Evolutionary conservation across 2,329 filamentous ascomycete species (phyloP), one percentile per base, ranked within the genome.

Genomic region (Beauveria sp.): DNA sequence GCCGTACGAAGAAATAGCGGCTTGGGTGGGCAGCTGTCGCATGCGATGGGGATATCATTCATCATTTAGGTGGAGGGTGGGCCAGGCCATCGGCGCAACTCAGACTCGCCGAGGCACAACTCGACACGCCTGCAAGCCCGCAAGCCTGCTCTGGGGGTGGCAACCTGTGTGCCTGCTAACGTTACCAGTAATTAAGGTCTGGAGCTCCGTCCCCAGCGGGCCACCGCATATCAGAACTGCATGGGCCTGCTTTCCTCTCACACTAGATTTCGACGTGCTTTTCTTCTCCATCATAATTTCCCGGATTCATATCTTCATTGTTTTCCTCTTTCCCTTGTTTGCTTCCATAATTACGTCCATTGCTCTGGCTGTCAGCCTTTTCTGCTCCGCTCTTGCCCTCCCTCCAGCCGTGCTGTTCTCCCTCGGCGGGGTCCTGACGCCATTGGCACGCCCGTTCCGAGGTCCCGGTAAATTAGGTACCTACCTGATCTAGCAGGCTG

Each of bases 361-460:
- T 53, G 40, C 28, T 55, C 40, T 34, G 34, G 45, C 55, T 40
- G 34, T 52, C 38, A 31, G 52, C 55, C 34, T 54, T 26, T 51
- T 38, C 14, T 40, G 20, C 31, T n/a, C 26, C 28, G 50, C 38
- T 34, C 14, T 5, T 22, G 40, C 50, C 31, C 50, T 51, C 28
- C 45, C 34, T 60, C 31, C 16, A 50, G 16, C 31, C 38, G 18
- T 54, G 56, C 18, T 43, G 48, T 46, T 38, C 40, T 55, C 52
- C 38, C 48, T 56, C 57, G 49, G 62, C 62, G 58, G 62, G 62
- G 62, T 61, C 28, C 62, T 63, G 62, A 63, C 62, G 58, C 62
- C 62, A 63, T 61, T 63, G 53, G 52, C 42, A 57, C 48, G n/a
- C 52, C 53, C 46, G 62, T 61, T 53, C 62, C 62, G 62, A 63